Percentiles rank a stretch among this genome's conserved stretches.
phyloP scores from a whole-genome alignment of 1,284 basidiomycete genomes.

The Malassezia vespertilionis region DNA sequence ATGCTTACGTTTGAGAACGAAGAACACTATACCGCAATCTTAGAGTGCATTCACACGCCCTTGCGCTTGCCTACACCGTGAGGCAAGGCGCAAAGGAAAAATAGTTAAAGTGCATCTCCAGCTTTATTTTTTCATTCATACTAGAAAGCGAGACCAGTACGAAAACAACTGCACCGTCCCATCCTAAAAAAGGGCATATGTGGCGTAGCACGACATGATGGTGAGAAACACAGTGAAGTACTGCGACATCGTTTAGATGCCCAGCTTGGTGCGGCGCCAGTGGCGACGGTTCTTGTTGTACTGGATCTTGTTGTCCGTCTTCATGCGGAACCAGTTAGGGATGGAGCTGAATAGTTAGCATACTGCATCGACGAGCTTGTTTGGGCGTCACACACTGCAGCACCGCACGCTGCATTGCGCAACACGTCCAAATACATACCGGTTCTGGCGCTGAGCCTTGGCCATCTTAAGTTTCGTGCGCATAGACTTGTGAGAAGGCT shows the following conservation, averaged over 20 bases:
- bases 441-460: conserved; percentile 89
- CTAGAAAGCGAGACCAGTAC: neutral
- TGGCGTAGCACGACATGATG: conserved; percentile 6
- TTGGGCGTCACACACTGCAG: conserved; percentile 3
- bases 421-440: conserved; percentile 54
- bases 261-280: conserved; percentile 47
- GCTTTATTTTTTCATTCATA: neutral
- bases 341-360: conserved; percentile 59
- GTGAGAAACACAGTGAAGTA: conserved; percentile 3
- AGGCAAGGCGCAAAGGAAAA: neutral
- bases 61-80: conserved; percentile 10
- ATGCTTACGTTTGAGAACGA: conserved; percentile 54
- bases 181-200: conserved; percentile 6
- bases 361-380: neutral
- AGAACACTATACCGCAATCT: conserved; percentile 1
- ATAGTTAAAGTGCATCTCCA: too few species aligned
- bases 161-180: conserved; percentile 10
- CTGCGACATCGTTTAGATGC: conserved; percentile 26
- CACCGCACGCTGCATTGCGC: neutral
- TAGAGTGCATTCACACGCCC: conserved; percentile 11
- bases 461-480: conserved; percentile 90
- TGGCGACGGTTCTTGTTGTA: conserved; percentile 50
- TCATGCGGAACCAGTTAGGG: conserved; percentile 95
- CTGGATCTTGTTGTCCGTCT: conserved; percentile 91
- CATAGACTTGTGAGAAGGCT: conserved; percentile 97